Conservation (phyloP, 2,329 filamentous ascomycete genomes). For the Parafenestella ontariensis region DNA sequence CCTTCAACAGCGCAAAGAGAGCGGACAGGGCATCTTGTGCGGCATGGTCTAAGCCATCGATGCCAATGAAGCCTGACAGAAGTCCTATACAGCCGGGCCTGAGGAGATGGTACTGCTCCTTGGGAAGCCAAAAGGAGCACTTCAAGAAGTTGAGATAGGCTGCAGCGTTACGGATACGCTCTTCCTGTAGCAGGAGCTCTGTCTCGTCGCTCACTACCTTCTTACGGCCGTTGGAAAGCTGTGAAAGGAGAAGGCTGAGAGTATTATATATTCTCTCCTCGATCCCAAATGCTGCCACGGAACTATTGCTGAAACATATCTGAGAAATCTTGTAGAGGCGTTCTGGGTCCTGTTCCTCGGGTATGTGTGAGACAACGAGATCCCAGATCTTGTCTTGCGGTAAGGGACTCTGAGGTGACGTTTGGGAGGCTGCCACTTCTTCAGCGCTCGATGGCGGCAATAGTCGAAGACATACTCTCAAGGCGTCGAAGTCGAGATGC, state of each 20-base stretch:
- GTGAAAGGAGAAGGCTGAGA: slow-evolving; percentile 3
- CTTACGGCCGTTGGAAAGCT: background rate
- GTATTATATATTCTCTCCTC: slow-evolving; percentile 8
- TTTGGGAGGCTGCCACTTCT: background rate
- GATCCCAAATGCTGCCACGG: slow-evolving; percentile 22
- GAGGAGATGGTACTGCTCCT: slow-evolving; percentile 25
- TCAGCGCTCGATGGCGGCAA: slow-evolving; percentile 12
- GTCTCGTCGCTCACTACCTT: background rate
- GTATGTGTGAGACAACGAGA: slow-evolving; percentile 27
- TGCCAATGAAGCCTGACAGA: slow-evolving; percentile 29
- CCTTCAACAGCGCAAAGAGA: slow-evolving; percentile 25
- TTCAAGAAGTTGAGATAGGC: slow-evolving; percentile 38
- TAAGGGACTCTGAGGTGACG: slow-evolving; percentile 4
- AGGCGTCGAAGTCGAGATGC: slow-evolving; percentile 26
- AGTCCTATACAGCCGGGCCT: slow-evolving; percentile 16
- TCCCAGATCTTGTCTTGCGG: slow-evolving; percentile 21
- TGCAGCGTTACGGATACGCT: slow-evolving; percentile 7
- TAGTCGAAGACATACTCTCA: slow-evolving; percentile 30
- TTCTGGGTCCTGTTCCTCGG: slow-evolving; percentile 16
- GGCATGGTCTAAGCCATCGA: slow-evolving; percentile 25
- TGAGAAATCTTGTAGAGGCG: slow-evolving; percentile 35
- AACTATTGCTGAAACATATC: slow-evolving; percentile 26
- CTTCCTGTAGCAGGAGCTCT: slow-evolving; percentile 7
- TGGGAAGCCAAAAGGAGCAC: slow-evolving; percentile 41
- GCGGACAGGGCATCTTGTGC: slow-evolving; percentile 39